phyloP scores from a whole-genome alignment of 2,329 filamentous ascomycete genomes.

The Metarhizium anisopliae region DNA sequence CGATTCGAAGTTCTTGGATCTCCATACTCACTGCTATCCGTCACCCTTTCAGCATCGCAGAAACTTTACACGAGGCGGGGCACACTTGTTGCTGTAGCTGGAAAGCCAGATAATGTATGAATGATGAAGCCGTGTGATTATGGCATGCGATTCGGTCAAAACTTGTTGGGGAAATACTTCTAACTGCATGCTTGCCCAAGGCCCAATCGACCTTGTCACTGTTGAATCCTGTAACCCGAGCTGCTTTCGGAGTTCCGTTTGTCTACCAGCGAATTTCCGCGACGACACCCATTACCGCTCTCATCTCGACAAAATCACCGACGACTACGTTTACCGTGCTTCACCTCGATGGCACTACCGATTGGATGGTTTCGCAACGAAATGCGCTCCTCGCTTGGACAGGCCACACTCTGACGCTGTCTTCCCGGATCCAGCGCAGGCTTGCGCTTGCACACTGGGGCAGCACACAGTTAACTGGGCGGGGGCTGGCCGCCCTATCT shows the following conservation, averaged over 20 bases:
- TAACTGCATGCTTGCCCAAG: constrained; percentile 31
- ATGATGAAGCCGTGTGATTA: not conserved
- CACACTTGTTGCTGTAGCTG: constrained; percentile 80
- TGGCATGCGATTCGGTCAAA: not conserved
- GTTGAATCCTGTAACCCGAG: constrained; percentile 74
- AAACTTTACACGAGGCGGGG: constrained; percentile 87
- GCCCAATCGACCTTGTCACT: constrained; percentile 82
- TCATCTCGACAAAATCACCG: constrained; percentile 81
- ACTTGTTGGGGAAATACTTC: not conserved
- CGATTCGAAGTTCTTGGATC: constrained; percentile 88
- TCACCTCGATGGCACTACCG: constrained; percentile 83
- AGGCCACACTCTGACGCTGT: constrained; percentile 71
- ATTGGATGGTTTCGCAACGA: constrained; percentile 89
- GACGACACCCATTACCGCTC: constrained; percentile 75
- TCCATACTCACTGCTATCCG: constrained; percentile 88
- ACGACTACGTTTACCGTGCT: constrained; percentile 81
- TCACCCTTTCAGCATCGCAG: constrained; percentile 86
- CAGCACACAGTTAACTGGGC: constrained; percentile 76
- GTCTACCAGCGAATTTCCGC: constrained; percentile 88
- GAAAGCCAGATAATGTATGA: constrained; percentile 79
- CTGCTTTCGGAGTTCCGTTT: constrained; percentile 79
- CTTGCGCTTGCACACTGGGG: constrained; percentile 86
- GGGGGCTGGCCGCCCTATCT: constrained; percentile 75
- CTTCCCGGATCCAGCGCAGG: constrained; percentile 64
- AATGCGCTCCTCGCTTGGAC: constrained; percentile 94